Evolutionary conservation across 768 basidiomycete genomes (phyloP), one percentile per base, ranked within the genome.

Genomic region (Cubamyces sp.): DNA sequence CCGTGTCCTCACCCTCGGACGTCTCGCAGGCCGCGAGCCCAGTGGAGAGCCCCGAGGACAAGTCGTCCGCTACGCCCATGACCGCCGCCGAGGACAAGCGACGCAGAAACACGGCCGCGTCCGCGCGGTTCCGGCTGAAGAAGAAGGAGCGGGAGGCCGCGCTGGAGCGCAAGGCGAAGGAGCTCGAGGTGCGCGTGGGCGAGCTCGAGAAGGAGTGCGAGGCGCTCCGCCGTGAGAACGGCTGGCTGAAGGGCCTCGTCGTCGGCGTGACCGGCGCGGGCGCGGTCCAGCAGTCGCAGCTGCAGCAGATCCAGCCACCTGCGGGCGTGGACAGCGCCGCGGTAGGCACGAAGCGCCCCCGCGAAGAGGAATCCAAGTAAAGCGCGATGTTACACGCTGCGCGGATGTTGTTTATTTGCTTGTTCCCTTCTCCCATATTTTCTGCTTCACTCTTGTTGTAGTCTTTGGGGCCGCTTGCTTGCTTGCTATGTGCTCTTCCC

Each of bases 91-190:
- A 96, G 74, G 94, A 96, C 75, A 96, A 96, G 73, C 88, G 94
- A n/a, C 83, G 94, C 60, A 80, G 94, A 48, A 97, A 97, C 73
- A 97, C 94, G 0, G 92, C 92, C 1, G 94, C 94, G 0, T 93
- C 91, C 55, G 94, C 94, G 34, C 90, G 94, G 8, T 97, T 97
- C 82, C 84, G 94, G 61, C 75, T 94, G 70, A 97, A 96, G 83
- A 97, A 97, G 82, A 97, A 97, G 80, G 93, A 96, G 75, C 82
- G 95, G 15, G 95, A 97, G 77, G 88, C 86, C 2, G 94, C 95
- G 16, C 79, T 96, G 21, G 95, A 96, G 76, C 83, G 81, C 45
- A 87, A 86, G 69, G 86, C 91, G 16, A 94, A 93, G 77, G 93
- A 96, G 71, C 81, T 96, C 16, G 91, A 94, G 71, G 78, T 78